Evolutionary conservation across 2,329 filamentous ascomycete species (phyloP).

Genomic region (Malbranchea cinnamomea): DNA sequence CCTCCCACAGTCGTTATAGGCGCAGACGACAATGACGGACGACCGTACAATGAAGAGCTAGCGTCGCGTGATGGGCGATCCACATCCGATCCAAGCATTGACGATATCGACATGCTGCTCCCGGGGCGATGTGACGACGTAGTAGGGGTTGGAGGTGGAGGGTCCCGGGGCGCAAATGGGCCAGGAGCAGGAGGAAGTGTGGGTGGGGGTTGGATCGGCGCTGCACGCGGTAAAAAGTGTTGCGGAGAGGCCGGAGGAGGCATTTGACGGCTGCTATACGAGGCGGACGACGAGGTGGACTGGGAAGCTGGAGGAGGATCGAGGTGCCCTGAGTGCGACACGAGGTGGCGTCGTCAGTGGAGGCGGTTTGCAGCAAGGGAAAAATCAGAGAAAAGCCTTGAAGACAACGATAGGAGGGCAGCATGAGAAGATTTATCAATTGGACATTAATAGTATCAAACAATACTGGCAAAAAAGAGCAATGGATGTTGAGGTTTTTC

Average conservation of each 20-base stretch:
- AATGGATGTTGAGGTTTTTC: not conserved
- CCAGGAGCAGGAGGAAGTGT: constrained; percentile 24
- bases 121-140: constrained; percentile 39
- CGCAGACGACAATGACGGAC: constrained; percentile 18
- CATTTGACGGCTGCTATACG: constrained; percentile 31
- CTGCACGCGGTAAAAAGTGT: constrained; percentile 28
- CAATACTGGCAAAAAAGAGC: not conserved
- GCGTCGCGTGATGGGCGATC: constrained; percentile 32
- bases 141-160: constrained; percentile 31
- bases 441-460: not conserved
- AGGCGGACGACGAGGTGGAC: constrained; percentile 18
- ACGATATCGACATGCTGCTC: constrained; percentile 61
- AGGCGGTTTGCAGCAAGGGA: no score
- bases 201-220: constrained; percentile 25
- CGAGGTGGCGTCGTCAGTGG: no score
- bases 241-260: constrained; percentile 37
- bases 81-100: constrained; percentile 46
- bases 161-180: constrained; percentile 37
- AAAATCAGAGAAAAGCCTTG: no score
- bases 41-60: constrained; percentile 33
- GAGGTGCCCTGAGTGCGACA: constrained; percentile 8
- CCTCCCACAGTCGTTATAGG: constrained; percentile 20
- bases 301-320: constrained; percentile 13
- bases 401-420: no score
- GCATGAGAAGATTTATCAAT: constrained; percentile 1